These are phyloP conservation scores for Brettanomyces sp. DNA, from an alignment of 805 yeast genomes.

Conservation along the genomic window DNA sequence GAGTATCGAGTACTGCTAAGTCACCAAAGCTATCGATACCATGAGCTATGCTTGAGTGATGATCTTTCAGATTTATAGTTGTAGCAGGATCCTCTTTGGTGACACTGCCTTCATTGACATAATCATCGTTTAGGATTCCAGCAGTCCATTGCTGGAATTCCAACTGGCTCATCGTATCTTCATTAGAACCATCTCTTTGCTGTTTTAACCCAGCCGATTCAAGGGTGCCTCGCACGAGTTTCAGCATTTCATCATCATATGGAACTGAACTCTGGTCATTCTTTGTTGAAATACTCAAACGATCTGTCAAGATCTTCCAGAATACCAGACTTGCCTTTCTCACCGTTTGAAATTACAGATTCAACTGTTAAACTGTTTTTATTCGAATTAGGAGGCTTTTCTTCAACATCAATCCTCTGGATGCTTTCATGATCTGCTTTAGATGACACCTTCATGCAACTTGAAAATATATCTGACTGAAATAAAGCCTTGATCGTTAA, in stretches of 20 bases:
- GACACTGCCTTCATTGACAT: constrained; percentile 14
- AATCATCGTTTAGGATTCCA: constrained; percentile 38
- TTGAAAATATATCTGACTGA: too few relatives aligned
- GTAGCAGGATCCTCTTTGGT: neutral
- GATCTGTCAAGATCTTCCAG: too few relatives aligned
- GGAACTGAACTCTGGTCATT: constrained; percentile 17
- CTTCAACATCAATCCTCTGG: too few relatives aligned
- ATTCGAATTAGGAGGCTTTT: too few relatives aligned
- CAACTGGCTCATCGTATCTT: constrained; percentile 33
- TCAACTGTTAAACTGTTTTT: too few relatives aligned
- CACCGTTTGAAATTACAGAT: too few relatives aligned
- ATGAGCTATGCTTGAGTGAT: neutral
- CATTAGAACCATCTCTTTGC: constrained; percentile 25
- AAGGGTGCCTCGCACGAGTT: constrained; percentile 41
- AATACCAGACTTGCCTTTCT: too few relatives aligned
- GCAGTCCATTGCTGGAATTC: constrained; percentile 49
- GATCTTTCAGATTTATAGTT: neutral
- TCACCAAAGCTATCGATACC: neutral
- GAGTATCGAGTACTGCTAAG: neutral
- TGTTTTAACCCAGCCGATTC: constrained; percentile 6
- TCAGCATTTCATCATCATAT: constrained; percentile 75
- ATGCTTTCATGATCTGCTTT: too few relatives aligned
- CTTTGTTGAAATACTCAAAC: too few relatives aligned
- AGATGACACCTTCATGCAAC: too few relatives aligned
- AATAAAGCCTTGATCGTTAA: neutral